Percentiles rank a stretch among this genome's conserved stretches.
Evolutionary conservation across 2,329 filamentous ascomycete species (phyloP).

Genomic region (Leptographium galeiforme): DNA sequence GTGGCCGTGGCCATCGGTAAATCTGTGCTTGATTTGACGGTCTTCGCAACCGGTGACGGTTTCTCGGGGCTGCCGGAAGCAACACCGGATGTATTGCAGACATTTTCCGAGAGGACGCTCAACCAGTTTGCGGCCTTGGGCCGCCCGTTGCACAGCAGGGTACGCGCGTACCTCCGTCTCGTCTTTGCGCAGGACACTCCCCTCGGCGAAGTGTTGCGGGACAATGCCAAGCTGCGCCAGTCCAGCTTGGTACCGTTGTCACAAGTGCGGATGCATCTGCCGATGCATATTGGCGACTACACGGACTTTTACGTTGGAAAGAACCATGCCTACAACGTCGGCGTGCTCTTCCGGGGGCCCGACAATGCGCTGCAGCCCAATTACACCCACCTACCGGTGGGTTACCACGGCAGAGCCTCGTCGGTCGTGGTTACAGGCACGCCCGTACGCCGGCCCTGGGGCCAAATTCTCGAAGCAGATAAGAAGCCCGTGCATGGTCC

Average conservation of each 20-base stretch:
- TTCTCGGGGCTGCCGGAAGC: neutral
- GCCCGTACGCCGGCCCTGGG: constrained; percentile 54
- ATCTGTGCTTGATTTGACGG: neutral
- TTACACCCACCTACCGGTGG: constrained; percentile 69
- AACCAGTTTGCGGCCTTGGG: constrained; percentile 58
- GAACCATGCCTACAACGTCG: constrained; percentile 61
- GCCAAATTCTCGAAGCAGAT: constrained; percentile 57
- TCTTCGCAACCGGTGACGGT: neutral
- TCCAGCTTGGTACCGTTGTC: constrained; percentile 44
- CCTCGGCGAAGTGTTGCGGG: constrained; percentile 45
- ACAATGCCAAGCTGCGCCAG: constrained; percentile 45
- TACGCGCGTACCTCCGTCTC: constrained; percentile 55
- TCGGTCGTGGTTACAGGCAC: constrained; percentile 65
- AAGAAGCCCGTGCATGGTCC: constrained; percentile 51
- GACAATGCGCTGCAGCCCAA: constrained; percentile 66
- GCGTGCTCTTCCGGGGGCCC: constrained; percentile 46
- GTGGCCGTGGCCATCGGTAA: neutral
- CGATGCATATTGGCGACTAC: constrained; percentile 70
- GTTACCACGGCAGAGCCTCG: constrained; percentile 67
- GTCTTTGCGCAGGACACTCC: constrained; percentile 44
- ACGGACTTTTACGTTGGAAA: constrained; percentile 75
- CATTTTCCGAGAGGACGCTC: neutral
- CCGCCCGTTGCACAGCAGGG: constrained; percentile 52
- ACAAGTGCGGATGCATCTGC: constrained; percentile 52
- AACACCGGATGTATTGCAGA: neutral